Evolutionary conservation across 2,329 filamentous ascomycete species (phyloP).

Genomic region (Onygenales sp.): DNA sequence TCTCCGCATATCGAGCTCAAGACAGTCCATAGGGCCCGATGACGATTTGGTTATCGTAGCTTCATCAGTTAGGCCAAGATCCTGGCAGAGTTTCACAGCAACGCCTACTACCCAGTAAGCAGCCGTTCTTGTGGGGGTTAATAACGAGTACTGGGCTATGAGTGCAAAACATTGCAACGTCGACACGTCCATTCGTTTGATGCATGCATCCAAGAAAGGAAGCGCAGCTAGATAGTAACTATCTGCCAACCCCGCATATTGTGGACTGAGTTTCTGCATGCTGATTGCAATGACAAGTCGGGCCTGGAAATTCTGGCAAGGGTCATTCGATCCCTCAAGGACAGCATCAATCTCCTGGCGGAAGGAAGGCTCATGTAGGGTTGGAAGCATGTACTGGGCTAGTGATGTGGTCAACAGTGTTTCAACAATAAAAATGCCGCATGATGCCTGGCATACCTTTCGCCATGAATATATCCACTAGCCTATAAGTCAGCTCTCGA

Average conservation of each 20-base stretch:
- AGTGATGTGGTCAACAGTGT: constrained; percentile 8
- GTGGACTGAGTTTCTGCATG: constrained; percentile 79
- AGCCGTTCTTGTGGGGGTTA: constrained; percentile 84
- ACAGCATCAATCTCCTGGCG: constrained; percentile 68
- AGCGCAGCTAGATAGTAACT: constrained; percentile 90
- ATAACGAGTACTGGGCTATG: constrained; percentile 80
- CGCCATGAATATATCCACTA: constrained; percentile 77
- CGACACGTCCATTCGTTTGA: constrained; percentile 80
- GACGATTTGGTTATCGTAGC: constrained; percentile 66
- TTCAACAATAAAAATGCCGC: neutral
- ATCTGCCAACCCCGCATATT: constrained; percentile 88
- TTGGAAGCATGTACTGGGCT: constrained; percentile 84
- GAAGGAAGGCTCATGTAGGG: constrained; percentile 75
- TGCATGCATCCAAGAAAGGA: constrained; percentile 69
- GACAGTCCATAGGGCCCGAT: constrained; percentile 52
- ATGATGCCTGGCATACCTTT: constrained; percentile 50
- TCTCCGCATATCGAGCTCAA: constrained; percentile 82
- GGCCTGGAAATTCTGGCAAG: constrained; percentile 79
- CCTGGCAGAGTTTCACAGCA: constrained; percentile 78
- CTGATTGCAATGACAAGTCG: constrained; percentile 92
- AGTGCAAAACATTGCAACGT: constrained; percentile 83
- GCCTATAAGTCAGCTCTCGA: constrained; percentile 61
- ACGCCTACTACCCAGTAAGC: constrained; percentile 90
- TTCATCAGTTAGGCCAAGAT: constrained; percentile 79
- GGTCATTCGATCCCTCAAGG: constrained; percentile 63